These are phyloP conservation scores for Cocos nucifera DNA, from an alignment of 176 grass and related monocot genomes.

Conservation along the genomic window DNA sequence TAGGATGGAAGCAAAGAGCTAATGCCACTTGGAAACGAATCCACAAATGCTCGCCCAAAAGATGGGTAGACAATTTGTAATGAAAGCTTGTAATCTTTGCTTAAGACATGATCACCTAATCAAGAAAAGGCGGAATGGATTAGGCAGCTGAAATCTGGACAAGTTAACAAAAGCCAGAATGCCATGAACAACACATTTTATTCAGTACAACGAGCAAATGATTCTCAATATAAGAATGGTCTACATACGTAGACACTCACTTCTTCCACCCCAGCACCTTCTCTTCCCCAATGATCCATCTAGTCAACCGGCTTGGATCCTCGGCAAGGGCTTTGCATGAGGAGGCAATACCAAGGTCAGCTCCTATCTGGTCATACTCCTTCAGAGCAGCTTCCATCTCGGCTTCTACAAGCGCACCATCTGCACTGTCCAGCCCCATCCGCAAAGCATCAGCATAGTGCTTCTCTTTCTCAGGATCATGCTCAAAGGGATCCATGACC, in stretches of 20 bases:
- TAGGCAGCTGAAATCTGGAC: too few relatives aligned
- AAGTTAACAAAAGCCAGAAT: too few relatives aligned
- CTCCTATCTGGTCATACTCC: constrained; percentile 50
- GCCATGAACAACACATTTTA: too few relatives aligned
- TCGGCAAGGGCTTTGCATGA: constrained; percentile 36
- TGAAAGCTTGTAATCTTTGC: too few relatives aligned
- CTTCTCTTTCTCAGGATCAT: constrained; percentile 49
- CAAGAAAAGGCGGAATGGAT: too few relatives aligned
- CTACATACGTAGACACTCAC: neutral
- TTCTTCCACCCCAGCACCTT: constrained; percentile 18
- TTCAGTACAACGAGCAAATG: too few relatives aligned
- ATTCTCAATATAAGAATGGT: too few relatives aligned
- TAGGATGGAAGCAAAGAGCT: too few relatives aligned
- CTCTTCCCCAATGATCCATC: constrained; percentile 88
- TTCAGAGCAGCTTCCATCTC: constrained; percentile 55
- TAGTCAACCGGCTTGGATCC: constrained; percentile 58
- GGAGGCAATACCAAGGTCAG: constrained; percentile 62
- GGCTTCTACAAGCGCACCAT: constrained; percentile 31
- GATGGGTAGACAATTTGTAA: too few relatives aligned
- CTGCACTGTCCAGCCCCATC: constrained; percentile 28
- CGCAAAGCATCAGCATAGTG: constrained; percentile 51
- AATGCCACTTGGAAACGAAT: too few relatives aligned
- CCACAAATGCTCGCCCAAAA: too few relatives aligned
- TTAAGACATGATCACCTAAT: too few relatives aligned
- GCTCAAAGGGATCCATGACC: constrained; percentile 76